Percentiles rank a stretch among this genome's conserved stretches.
Evolutionary conservation across 2,329 filamentous ascomycete genomes (phyloP).

Genomic region (Exophiala dermatitidis): DNA sequence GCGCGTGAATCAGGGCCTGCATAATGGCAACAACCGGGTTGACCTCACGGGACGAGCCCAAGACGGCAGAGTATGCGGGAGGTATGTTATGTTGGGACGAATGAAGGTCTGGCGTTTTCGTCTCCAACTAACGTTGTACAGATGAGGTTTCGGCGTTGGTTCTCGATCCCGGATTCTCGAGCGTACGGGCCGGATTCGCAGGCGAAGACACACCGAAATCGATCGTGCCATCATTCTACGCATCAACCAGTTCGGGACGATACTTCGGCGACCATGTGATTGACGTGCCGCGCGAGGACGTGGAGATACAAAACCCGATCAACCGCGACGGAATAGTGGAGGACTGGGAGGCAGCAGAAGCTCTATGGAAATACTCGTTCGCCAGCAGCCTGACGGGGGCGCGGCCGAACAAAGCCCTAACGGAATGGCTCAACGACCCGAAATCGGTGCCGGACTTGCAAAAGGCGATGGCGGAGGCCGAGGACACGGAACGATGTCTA

Average conservation of each 20-base stretch:
- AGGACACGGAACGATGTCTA: conserved; percentile 66
- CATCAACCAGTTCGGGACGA: conserved; percentile 49
- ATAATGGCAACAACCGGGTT: conserved; percentile 18
- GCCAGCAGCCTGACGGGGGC: conserved; percentile 78
- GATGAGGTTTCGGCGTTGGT: conserved; percentile 97
- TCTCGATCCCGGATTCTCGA: conserved; percentile 87
- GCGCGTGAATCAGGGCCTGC: no score
- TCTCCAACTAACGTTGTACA: conserved; percentile 33
- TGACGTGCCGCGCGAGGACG: conserved; percentile 63
- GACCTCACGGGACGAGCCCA: conserved; percentile 31
- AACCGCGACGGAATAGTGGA: conserved; percentile 81
- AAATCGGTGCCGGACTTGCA: conserved; percentile 48
- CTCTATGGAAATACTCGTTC: conserved; percentile 88
- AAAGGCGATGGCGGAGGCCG: conserved; percentile 53
- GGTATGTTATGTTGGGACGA: conserved; percentile 46
- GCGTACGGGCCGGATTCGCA: conserved; percentile 88
- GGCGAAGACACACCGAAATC: conserved; percentile 97
- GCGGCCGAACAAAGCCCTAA: conserved; percentile 60
- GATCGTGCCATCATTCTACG: conserved; percentile 85
- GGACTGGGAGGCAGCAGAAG: conserved; percentile 87
- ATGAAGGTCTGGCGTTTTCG: conserved; percentile 85
- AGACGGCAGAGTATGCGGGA: conserved; percentile 44
- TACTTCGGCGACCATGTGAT: conserved; percentile 89
- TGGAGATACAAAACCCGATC: conserved; percentile 91
- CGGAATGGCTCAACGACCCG: conserved; percentile 69